Evolutionary conservation across 805 yeast species (phyloP), one percentile per base, ranked within the genome.

Genomic region (Wickerhamiella australiensis): DNA sequence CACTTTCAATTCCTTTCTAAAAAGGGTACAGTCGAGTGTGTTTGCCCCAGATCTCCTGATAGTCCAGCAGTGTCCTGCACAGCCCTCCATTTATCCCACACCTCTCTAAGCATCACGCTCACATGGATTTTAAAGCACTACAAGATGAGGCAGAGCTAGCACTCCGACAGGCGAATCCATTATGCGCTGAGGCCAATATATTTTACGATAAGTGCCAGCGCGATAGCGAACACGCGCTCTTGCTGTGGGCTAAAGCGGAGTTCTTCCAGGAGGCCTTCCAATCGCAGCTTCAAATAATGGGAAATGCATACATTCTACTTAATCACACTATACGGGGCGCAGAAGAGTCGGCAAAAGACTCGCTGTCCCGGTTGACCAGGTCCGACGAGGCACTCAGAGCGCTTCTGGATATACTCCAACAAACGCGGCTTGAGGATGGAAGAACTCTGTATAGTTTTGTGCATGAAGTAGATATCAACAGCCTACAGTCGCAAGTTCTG

Each of bases 131-230:
- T 77, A 84, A 84, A 56, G 44, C 22, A 12, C 52, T 52, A 20
- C 33, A 49, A 7, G 54, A 57, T 12, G 76, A 73, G 57, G 78
- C 83, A 0, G 69, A 72, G 42, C 63, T 60, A 50, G 70, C 73
- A 20, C 66, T 78, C 31, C 61, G 69, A 1, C 66, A 68, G 12
- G 82, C 80, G 0, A 77, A 74, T 49, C 64, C 67, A 7, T 57
- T 74, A 3, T 78, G 84, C 47, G 68, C 69, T n/a, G 69, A 68
- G 29, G 79, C 82, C 17, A 73, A 73, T 56, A 55, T 57, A 18
- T 58, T 63, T 20, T 66, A 72, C 1, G 60, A 64, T 29, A 20
- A 25, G 13, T 27, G 21, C 7, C 13, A 18, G 3, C 59, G 57
- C n/a, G 60, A 66, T 12, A 62, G 76, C 7, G 67, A 66, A 29